Conservation (phyloP, 441 rosid species). For the Pelargonium fulgidum region DNA sequence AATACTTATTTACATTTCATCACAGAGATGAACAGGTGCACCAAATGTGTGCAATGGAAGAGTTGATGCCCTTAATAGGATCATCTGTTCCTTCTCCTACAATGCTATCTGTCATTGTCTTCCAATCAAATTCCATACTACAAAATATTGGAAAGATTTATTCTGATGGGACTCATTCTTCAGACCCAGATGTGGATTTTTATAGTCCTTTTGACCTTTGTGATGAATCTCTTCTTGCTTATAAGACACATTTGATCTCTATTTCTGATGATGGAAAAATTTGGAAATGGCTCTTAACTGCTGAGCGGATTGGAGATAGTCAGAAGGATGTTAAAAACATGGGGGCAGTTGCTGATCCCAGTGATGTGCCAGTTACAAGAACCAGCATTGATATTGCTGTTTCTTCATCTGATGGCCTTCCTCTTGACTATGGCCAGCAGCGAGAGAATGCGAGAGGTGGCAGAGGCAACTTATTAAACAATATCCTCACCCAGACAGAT, state of each 20-base stretch:
- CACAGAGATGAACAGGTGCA: conserved; percentile 87
- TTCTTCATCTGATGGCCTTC: conserved; percentile 35
- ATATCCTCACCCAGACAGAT: conserved; percentile 32
- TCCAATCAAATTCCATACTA: conserved; percentile 69
- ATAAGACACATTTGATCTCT: conserved; percentile 63
- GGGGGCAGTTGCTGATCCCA: conserved; percentile 27
- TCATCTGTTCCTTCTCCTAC: conserved; percentile 71
- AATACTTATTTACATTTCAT: conserved; percentile 29
- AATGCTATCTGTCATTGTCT: conserved; percentile 51
- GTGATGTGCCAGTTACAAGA: conserved; percentile 26
- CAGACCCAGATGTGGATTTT: conserved; percentile 44
- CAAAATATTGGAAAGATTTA: conserved; percentile 67
- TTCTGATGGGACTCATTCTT: conserved; percentile 42
- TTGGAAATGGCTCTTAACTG: conserved; percentile 90
- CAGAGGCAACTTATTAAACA: conserved; percentile 33
- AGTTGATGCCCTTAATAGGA: conserved; percentile 83
- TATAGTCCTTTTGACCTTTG: conserved; percentile 81
- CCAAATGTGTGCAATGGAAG: conserved; percentile 75
- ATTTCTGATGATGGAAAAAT: conserved; percentile 93
- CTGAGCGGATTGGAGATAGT: conserved; percentile 57
- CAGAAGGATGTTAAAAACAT: conserved; percentile 33
- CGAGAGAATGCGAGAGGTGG: conserved; percentile 30
- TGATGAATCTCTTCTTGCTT: conserved; percentile 60
- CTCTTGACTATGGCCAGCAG: conserved; percentile 29
- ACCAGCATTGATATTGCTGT: conserved; percentile 18